Evolutionary conservation across 2,329 filamentous ascomycete genomes (phyloP), one percentile per base, ranked within the genome.

Genomic region (Sclerotinia sclerotiorum): DNA sequence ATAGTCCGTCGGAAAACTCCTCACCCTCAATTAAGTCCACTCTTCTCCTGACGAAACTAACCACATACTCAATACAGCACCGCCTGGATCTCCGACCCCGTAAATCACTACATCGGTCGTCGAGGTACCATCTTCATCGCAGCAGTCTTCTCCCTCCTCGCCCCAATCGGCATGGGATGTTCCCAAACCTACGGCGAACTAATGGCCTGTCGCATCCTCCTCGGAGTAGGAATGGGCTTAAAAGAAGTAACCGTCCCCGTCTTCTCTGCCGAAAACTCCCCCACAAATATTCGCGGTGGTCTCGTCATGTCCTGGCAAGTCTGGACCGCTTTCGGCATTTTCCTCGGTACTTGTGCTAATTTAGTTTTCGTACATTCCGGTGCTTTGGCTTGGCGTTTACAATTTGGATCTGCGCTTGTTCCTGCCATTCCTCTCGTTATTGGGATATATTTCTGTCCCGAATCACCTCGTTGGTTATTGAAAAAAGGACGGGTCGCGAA

Each of bases 381-480:
- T n/a, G 74, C 74, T 3, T 84, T 88, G 49, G 81, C 85, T 7
- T 91, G 88, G 89, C 81, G 88, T 51, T 79, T 90, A 32, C 87
- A 89, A 74, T 78, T 90, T 8, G 87, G 83, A 13, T 88, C 87
- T 2, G 87, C 89, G 2, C 87, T 90, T 62, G 84, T 90, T 48
- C 88, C 88, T 1, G 87, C 88, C 0, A 77, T 91, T 1, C 87
- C 88, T 10, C 79, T 91, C 5, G 76, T 88, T 13, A 21, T 87
- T 0, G 78, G 81, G 15, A 80, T 89, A 35, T 90, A 81, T 71
- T 82, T 88, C 71, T 89, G 87, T 71, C 87, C 87, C 0, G 87
- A 90, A 74, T 88, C 86, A 2, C 87, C 88, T 3, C 83, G 87
- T 65, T 91, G 88, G 87, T 85, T 83, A 67, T 85, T 90, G 77